Evolutionary conservation across 78 protist species (phyloP).

Genomic region (Dictyostelium firmibasis): DNA sequence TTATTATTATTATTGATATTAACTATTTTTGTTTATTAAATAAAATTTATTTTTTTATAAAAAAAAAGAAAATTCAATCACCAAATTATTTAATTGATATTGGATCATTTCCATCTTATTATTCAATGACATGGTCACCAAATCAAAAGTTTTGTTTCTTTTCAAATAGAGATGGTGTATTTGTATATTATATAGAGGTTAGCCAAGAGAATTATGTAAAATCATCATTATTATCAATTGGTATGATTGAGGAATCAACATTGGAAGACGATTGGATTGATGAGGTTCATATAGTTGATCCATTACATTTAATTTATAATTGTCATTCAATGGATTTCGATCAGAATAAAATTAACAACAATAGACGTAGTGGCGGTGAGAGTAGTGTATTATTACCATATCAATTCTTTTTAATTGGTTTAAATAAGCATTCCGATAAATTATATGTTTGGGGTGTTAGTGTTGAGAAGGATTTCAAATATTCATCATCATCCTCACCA

Average conservation of each 20-base stretch:
- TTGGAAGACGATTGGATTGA: constrained; percentile 38
- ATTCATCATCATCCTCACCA: constrained; percentile 8
- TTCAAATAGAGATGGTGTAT: constrained; percentile 40
- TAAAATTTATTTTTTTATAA: too few relatives aligned
- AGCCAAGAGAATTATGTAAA: background rate
- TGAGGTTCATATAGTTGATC: constrained; percentile 48
- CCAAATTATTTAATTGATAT: constrained; percentile 25
- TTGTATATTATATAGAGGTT: constrained; percentile 32
- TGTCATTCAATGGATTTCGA: background rate
- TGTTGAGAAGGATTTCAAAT: background rate
- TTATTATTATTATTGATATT: too few relatives aligned
- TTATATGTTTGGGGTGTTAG: constrained; percentile 51
- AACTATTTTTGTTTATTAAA: too few relatives aligned
- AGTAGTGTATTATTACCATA: background rate
- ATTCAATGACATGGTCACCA: constrained; percentile 58
- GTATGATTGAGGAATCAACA: constrained; percentile 25
- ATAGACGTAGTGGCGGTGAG: background rate
- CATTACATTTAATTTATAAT: background rate
- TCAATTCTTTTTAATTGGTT: constrained; percentile 32
- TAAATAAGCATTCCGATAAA: constrained; percentile 17
- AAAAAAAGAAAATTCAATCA: background rate
- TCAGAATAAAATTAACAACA: background rate
- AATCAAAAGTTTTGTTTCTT: constrained; percentile 20
- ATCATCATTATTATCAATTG: background rate
- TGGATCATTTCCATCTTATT: constrained; percentile 3